These are phyloP conservation scores for Neonectria hederae DNA, from an alignment of 2,329 filamentous ascomycete species.

Conservation along the genomic window DNA sequence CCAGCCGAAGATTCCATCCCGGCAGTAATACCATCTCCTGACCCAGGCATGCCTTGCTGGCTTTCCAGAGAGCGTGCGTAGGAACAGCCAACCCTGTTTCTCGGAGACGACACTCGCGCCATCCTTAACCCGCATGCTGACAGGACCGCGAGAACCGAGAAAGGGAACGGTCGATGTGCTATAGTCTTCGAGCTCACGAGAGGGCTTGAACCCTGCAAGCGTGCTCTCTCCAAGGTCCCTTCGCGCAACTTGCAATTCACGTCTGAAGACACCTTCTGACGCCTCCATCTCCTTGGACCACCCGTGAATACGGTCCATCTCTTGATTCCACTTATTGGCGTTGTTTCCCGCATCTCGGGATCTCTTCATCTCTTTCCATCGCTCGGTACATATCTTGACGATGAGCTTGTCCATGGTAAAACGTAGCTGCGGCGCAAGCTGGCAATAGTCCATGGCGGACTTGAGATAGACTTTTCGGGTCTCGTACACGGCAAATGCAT, in stretches of 20 bases:
- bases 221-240: constrained; percentile 84
- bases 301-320: constrained; percentile 91
- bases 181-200: constrained; percentile 93
- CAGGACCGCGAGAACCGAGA: constrained; percentile 75
- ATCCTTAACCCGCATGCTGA: constrained; percentile 67
- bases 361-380: constrained; percentile 86
- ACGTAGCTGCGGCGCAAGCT: constrained; percentile 85
- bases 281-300: constrained; percentile 96
- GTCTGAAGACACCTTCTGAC: constrained; percentile 83
- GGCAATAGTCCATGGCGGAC: constrained; percentile 92
- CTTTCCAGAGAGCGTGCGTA: constrained; percentile 84
- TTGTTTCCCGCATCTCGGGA: constrained; percentile 72
- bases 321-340: constrained; percentile 74
- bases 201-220: constrained; percentile 77
- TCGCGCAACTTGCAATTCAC: constrained; percentile 81
- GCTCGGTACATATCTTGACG: constrained; percentile 83
- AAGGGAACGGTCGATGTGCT: constrained; percentile 89
- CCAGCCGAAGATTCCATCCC: constrained; percentile 96
- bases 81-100: constrained; percentile 95
- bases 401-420: constrained; percentile 86
- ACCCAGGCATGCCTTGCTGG: constrained; percentile 91
- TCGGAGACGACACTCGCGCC: constrained; percentile 67
- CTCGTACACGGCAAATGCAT: constrained; percentile 95
- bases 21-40: constrained; percentile 93
- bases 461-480: constrained; percentile 90